Percentiles rank a stretch among this genome's conserved stretches.
Evolutionary conservation across 768 basidiomycete genomes (phyloP).

Genomic region (Gloeostereum incarnatum): DNA sequence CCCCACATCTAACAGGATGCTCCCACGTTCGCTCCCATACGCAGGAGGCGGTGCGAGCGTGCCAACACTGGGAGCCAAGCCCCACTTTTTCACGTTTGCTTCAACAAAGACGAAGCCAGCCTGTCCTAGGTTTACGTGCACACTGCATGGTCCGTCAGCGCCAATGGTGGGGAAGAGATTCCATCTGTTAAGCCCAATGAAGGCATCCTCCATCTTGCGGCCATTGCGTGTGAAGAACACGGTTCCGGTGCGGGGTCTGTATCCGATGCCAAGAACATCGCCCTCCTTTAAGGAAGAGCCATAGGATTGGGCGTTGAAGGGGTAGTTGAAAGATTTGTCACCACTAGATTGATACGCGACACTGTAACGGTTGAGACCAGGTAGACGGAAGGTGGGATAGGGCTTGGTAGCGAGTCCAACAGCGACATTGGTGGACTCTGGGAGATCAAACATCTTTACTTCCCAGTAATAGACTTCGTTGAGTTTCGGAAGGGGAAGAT

Average conservation of each 20-base stretch:
- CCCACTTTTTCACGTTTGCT: constrained; percentile 99
- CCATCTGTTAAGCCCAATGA: constrained; percentile 78
- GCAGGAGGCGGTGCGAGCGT: constrained; percentile 97
- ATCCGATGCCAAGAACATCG: constrained; percentile 93
- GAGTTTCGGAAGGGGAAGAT: constrained; percentile 91
- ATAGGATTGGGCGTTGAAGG: constrained; percentile 80
- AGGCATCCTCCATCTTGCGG: constrained; percentile 94
- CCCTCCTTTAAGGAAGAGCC: constrained; percentile 86
- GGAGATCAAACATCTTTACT: constrained; percentile 98
- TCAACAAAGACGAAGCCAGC: constrained; percentile 99
- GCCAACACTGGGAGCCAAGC: constrained; percentile 92
- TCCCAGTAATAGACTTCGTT: constrained; percentile 99
- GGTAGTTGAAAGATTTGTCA: constrained; percentile 96
- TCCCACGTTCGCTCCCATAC: constrained; percentile 94
- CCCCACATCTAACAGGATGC: constrained; percentile 90
- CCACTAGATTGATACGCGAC: constrained; percentile 95
- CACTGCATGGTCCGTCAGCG: constrained; percentile 91
- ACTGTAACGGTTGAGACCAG: constrained; percentile 79
- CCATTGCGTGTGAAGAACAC: constrained; percentile 99
- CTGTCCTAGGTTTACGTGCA: constrained; percentile 97
- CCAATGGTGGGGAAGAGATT: constrained; percentile 98
- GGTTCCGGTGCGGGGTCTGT: constrained; percentile 90
- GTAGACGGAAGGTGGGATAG: constrained; percentile 88
- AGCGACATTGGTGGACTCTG: constrained; percentile 76
- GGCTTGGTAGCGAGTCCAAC: constrained; percentile 96